Percentiles rank a stretch among this genome's conserved stretches.
phyloP scores from a whole-genome alignment of 2,329 filamentous ascomycete genomes.

The Claviceps sorghi region DNA sequence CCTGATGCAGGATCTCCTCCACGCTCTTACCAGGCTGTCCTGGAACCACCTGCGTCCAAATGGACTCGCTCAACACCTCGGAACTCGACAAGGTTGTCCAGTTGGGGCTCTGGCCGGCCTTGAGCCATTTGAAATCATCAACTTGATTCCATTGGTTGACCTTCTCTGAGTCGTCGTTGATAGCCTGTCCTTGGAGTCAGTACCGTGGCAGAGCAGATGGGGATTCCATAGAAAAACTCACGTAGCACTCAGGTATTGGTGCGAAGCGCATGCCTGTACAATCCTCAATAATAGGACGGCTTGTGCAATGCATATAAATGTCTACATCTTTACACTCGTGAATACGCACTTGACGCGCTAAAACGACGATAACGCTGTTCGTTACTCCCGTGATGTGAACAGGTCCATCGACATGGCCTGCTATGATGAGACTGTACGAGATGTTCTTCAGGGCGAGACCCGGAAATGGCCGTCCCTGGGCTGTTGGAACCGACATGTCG shows the following conservation, averaged over 20 bases:
- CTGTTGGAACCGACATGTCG: conserved; percentile 59
- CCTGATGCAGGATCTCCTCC: conserved; percentile 47
- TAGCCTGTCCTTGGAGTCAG: conserved; percentile 10
- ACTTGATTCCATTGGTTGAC: conserved; percentile 76
- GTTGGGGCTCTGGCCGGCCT: conserved; percentile 71
- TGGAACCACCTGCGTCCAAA: conserved; percentile 56
- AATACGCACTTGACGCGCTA: conserved; percentile 79
- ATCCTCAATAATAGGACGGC: conserved; percentile 87
- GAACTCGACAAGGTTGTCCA: conserved; percentile 57
- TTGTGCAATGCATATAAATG: conserved; percentile 68
- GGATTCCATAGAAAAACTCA: conserved; percentile 30
- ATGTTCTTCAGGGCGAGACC: conserved; percentile 55
- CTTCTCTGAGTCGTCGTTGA: conserved; percentile 15
- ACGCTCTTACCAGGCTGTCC: conserved; percentile 47
- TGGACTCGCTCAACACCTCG: conserved; percentile 41
- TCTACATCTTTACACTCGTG: conserved; percentile 72
- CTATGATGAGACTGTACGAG: conserved; percentile 55
- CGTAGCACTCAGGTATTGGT: conserved; percentile 54
- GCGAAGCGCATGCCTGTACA: conserved; percentile 68
- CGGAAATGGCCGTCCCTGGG: conserved; percentile 48
- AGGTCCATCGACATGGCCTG: conserved; percentile 64
- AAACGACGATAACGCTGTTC: conserved; percentile 62
- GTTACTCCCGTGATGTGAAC: conserved; percentile 66
- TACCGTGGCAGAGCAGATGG: not conserved
- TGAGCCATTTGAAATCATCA: conserved; percentile 97